phyloP scores from a whole-genome alignment of 2,329 filamentous ascomycete species.

The Colletotrichum neosansevieriae region DNA sequence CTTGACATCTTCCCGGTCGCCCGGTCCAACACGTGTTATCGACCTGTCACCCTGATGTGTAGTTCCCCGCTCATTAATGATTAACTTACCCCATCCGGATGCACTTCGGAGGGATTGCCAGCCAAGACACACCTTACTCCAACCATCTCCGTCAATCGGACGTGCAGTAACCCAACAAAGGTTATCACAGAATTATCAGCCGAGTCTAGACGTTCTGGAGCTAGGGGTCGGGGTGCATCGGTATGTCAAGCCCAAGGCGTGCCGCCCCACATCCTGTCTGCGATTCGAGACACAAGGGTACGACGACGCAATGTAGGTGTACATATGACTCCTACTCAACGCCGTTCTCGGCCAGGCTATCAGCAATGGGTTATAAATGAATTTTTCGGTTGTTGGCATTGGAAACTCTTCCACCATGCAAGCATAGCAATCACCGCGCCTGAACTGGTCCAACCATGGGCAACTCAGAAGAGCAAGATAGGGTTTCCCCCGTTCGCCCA shows the following conservation, averaged over 20 bases:
- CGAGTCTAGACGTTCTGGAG: background rate
- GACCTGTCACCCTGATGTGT: background rate
- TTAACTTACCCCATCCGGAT: background rate
- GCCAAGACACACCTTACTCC: constrained; percentile 3
- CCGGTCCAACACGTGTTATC: constrained; percentile 12
- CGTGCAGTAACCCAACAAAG: constrained; percentile 9
- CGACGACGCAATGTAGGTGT: constrained; percentile 6
- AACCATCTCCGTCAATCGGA: constrained; percentile 21
- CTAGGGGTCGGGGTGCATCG: background rate
- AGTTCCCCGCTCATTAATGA: constrained; percentile 5
- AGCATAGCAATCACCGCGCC: background rate
- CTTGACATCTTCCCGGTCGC: background rate
- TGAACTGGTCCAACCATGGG: constrained; percentile 1
- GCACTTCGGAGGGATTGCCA: background rate
- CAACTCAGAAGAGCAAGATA: constrained; percentile 3
- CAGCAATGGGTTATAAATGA: background rate
- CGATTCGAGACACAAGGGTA: constrained; percentile 13
- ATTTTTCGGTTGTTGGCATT: background rate
- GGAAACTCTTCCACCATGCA: too few relatives aligned
- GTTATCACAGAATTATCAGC: constrained; percentile 7
- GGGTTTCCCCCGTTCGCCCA: background rate
- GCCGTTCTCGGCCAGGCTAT: constrained; percentile 16
- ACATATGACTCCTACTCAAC: constrained; percentile 23
- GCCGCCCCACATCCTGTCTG: constrained; percentile 3
- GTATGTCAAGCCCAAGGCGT: background rate